Evolutionary conservation across 2,329 filamentous ascomycete species (phyloP), one percentile per base, ranked within the genome.

Genomic region (Sporothrix euskadiensis): DNA sequence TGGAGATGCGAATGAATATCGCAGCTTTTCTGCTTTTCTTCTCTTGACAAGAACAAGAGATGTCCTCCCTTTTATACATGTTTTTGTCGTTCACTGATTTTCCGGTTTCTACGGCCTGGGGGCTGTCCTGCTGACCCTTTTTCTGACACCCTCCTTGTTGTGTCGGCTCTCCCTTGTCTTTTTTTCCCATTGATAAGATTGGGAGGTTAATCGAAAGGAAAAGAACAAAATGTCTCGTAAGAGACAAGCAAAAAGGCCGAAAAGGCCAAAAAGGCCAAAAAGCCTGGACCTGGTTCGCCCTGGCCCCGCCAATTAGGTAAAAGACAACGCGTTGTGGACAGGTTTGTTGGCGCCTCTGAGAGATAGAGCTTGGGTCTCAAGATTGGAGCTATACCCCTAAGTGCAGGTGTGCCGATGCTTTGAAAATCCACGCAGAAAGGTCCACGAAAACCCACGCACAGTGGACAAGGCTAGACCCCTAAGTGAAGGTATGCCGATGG

Each of bases 401-500:
- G 73, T 73, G 75, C 71, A 75, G 71, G 73, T 74, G 68, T 56
- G 57, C 66, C 65, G 54, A 56, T 32, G 39, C 63, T 52, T 14
- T 56, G 56, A 59, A 49, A 61, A 69, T 26, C 26, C 44, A 22
- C 54, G 32, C 22, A 66, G 12, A 47, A 52, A 14, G 63, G 39
- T n/a, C 61, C 35, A 44, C 59, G 59, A 35, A 35, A 35, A 35
- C 35, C 52, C 30, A 41, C 32, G 19, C 44, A 57, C 22, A 56
- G 57, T 44, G 44, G 49, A 68, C 71, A 70, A 71, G 63, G 72
- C 75, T 75, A 75, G 73, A 69, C 75, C 75, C 75, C 76, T 77
- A 77, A 77, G 74, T 76, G 75, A 74, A 76, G 72, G 73, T 73
- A 71, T 61, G 61, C 73, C 74, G 52, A 59, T 16, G 6, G 16